Evolutionary conservation across 345 rosid genomes (phyloP).

Genomic region (Rhodamnia argentea): DNA sequence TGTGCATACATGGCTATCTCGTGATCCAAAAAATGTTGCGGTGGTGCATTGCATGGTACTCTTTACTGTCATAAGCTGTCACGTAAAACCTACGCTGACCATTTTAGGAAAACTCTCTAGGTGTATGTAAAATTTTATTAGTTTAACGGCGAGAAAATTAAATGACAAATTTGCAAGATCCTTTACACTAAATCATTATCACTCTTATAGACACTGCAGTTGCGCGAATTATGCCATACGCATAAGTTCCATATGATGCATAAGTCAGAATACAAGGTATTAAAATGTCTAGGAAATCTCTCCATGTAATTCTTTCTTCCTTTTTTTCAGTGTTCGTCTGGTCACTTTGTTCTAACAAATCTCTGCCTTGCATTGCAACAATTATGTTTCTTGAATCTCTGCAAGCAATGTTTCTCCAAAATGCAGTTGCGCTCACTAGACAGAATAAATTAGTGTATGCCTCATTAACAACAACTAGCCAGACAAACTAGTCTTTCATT

Average conservation of each 20-base stretch:
- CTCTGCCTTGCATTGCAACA: neutral
- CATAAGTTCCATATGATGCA: neutral
- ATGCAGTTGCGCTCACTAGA: neutral
- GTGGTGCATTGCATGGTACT: conserved; percentile 92
- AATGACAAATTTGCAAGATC: neutral
- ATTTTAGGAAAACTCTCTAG: neutral
- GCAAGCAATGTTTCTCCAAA: neutral
- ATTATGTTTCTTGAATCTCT: neutral
- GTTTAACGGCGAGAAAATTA: neutral
- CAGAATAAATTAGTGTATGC: neutral
- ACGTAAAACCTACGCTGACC: neutral
- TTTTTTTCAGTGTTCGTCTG: neutral
- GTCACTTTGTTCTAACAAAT: neutral
- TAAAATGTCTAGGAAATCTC: neutral
- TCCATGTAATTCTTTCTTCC: neutral
- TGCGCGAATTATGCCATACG: neutral
- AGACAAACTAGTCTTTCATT: neutral
- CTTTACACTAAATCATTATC: neutral
- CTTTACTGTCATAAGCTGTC: neutral
- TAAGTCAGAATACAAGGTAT: neutral
- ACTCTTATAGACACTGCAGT: neutral
- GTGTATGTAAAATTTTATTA: neutral
- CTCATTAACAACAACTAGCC: neutral
- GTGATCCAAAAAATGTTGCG: conserved; percentile 63
- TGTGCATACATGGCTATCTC: conserved; percentile 71